These are phyloP conservation scores for Penicillium lagena DNA, from an alignment of 495 filamentous ascomycete genomes.

Conservation along the genomic window DNA sequence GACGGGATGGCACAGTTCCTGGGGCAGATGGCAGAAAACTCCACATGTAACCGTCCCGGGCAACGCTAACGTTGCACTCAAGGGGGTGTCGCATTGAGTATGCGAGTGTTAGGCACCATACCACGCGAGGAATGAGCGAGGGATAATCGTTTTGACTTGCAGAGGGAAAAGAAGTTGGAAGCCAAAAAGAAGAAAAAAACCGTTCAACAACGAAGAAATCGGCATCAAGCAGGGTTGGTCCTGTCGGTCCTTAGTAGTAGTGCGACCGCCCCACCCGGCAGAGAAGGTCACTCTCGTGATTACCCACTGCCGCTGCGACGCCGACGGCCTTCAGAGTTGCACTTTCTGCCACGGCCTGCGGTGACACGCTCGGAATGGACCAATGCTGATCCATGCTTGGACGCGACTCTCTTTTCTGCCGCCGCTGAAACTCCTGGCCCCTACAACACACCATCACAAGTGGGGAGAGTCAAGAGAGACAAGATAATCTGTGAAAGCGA, in stretches of 20 bases:
- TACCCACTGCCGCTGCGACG: conserved; percentile 21
- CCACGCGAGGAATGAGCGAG: too few relatives aligned
- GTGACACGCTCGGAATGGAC: conserved; percentile 28
- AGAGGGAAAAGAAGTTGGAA: not conserved
- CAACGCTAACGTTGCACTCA: too few relatives aligned
- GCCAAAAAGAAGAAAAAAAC: not conserved
- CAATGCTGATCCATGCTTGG: conserved; percentile 36
- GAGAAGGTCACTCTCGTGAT: conserved; percentile 5
- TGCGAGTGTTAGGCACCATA: too few relatives aligned
- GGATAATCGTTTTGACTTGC: not conserved
- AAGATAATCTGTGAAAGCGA: too few relatives aligned
- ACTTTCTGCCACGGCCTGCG: conserved; percentile 1
- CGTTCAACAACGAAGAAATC: too few relatives aligned
- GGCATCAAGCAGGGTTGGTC: not conserved
- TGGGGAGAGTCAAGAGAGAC: too few relatives aligned
- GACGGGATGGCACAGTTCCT: too few relatives aligned
- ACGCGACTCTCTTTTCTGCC: not conserved
- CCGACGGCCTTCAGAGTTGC: conserved; percentile 23
- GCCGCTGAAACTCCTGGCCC: too few relatives aligned
- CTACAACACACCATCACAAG: too few relatives aligned
- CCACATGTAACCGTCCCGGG: too few relatives aligned
- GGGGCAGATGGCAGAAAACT: too few relatives aligned
- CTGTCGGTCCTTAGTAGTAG: conserved; percentile 1
- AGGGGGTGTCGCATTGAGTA: too few relatives aligned
- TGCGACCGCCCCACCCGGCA: conserved; percentile 5